Percentiles rank a stretch among this genome's conserved stretches.
phyloP scores from a whole-genome alignment of 148 eudicot species.

The Fallopia convolvulus region DNA sequence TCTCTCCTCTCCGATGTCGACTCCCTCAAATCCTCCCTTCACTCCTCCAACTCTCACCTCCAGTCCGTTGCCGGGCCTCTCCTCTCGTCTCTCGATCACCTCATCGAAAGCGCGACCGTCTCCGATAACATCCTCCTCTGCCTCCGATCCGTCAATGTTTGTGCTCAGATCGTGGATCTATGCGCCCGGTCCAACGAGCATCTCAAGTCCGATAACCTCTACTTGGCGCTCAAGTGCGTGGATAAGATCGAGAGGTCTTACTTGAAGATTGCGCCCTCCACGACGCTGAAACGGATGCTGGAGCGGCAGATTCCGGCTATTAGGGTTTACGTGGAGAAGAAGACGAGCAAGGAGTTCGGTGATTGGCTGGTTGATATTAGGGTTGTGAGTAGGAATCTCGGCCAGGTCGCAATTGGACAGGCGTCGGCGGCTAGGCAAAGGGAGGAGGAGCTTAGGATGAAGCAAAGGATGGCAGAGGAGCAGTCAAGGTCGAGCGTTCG shows the following conservation, averaged over 20 bases:
- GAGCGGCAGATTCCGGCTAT: conserved; percentile 70
- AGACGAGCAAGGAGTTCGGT: conserved; percentile 63
- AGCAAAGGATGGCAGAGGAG: conserved; percentile 92
- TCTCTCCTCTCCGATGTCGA: conserved; percentile 84
- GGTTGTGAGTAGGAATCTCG: conserved; percentile 71
- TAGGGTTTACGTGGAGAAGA: conserved; percentile 57
- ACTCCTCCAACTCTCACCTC: conserved; percentile 50
- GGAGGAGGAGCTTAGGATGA: conserved; percentile 89
- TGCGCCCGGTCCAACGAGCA: conserved; percentile 62
- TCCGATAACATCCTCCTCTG: conserved; percentile 45
- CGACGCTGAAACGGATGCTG: conserved; percentile 56
- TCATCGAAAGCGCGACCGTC: conserved; percentile 44
- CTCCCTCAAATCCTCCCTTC: conserved; percentile 67
- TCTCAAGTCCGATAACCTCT: conserved; percentile 39
- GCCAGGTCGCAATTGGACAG: conserved; percentile 91
- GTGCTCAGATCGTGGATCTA: conserved; percentile 38
- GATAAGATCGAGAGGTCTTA: conserved; percentile 48
- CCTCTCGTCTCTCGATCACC: conserved; percentile 49
- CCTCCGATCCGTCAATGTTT: conserved; percentile 26
- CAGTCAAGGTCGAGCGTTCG: conserved; percentile 74
- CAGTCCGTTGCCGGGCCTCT: conserved; percentile 64
- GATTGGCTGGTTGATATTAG: conserved; percentile 96
- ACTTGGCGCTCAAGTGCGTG: conserved; percentile 59
- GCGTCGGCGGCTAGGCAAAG: conserved; percentile 84
- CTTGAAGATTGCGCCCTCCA: conserved; percentile 42